Evolutionary conservation across 75 land plant species (phyloP).

Genomic region (Azolla pinnata): DNA sequence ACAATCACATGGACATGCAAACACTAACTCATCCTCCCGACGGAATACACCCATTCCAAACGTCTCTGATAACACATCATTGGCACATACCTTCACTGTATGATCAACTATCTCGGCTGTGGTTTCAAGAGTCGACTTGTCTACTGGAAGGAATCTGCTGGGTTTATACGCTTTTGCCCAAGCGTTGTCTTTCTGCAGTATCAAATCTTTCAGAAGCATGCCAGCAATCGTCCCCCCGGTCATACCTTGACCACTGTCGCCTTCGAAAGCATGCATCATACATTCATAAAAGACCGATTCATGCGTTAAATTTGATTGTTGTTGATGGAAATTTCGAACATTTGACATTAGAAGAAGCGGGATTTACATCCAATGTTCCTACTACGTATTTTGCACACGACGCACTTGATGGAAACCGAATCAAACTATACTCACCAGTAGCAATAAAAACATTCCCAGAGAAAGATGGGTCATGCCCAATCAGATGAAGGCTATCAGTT

Average conservation of each 20-base stretch:
- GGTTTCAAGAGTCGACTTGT: conserved; percentile 8
- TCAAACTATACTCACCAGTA: not conserved
- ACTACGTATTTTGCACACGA: too few species aligned
- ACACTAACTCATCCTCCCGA: too few species aligned
- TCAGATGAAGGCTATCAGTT: conserved; percentile 21
- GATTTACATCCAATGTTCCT: too few species aligned
- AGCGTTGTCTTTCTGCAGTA: conserved; percentile 14
- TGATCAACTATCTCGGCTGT: conserved; percentile 14
- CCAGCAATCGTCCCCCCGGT: conserved; percentile 33
- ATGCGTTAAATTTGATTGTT: too few species aligned
- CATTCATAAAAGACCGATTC: not conserved
- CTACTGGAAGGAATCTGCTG: conserved; percentile 8
- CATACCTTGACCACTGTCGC: conserved; percentile 41
- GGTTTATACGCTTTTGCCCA: conserved; percentile 33
- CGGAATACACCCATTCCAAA: too few species aligned
- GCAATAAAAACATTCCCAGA: not conserved
- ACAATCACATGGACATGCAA: too few species aligned
- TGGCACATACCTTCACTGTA: conserved; percentile 23
- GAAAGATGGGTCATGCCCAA: conserved; percentile 22
- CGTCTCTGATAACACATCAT: too few species aligned
- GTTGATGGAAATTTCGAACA: too few species aligned
- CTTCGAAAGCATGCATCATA: conserved; percentile 3
- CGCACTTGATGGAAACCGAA: too few species aligned
- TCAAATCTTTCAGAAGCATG: conserved; percentile 29
- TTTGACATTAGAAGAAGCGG: too few species aligned